These are phyloP conservation scores for Ogataea nonfermentans DNA, from an alignment of 805 yeast genomes.

Conservation along the genomic window DNA sequence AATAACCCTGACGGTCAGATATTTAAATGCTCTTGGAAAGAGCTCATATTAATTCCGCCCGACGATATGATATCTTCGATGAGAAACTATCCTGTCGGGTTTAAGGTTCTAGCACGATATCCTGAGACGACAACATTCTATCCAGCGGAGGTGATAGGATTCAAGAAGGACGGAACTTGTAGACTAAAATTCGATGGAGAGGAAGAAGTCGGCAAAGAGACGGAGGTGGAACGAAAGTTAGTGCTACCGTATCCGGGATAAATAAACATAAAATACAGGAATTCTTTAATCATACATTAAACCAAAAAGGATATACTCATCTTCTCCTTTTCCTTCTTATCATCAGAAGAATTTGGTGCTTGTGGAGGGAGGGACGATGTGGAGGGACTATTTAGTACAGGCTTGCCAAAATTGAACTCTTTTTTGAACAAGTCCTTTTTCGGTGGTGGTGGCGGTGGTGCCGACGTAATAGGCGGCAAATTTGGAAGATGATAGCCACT, in stretches of 20 bases:
- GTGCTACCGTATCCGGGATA: slow-evolving; percentile 70
- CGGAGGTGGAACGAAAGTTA: slow-evolving; percentile 81
- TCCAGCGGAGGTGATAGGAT: slow-evolving; percentile 86
- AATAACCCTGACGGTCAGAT: slow-evolving; percentile 82
- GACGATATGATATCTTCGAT: slow-evolving; percentile 29
- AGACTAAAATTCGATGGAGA: slow-evolving; percentile 90
- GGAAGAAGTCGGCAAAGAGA: slow-evolving; percentile 93
- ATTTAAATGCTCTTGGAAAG: slow-evolving; percentile 80
- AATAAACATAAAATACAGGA: neutral
- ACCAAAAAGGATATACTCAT: slow-evolving; percentile 29
- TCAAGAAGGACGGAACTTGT: slow-evolving; percentile 72
- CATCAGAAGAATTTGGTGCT: slow-evolving; percentile 1
- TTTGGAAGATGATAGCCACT: slow-evolving; percentile 13
- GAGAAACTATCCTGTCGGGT: slow-evolving; percentile 64
- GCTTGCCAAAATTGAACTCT: slow-evolving; percentile 26
- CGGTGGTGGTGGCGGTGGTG: slow-evolving; percentile 1
- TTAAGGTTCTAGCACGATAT: slow-evolving; percentile 86
- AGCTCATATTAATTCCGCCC: slow-evolving; percentile 70
- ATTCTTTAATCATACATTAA: slow-evolving; percentile 6
- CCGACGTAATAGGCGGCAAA: slow-evolving; percentile 3
- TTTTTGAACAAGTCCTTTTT: slow-evolving; percentile 28
- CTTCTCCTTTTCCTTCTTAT: slow-evolving; percentile 19
- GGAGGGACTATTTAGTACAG: slow-evolving; percentile 1
- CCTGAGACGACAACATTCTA: slow-evolving; percentile 98
- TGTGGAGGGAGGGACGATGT: slow-evolving; percentile 8